Base-by-base conservation (phyloP, 305 asterid genomes). In the Fraxinus paxiana region DNA sequence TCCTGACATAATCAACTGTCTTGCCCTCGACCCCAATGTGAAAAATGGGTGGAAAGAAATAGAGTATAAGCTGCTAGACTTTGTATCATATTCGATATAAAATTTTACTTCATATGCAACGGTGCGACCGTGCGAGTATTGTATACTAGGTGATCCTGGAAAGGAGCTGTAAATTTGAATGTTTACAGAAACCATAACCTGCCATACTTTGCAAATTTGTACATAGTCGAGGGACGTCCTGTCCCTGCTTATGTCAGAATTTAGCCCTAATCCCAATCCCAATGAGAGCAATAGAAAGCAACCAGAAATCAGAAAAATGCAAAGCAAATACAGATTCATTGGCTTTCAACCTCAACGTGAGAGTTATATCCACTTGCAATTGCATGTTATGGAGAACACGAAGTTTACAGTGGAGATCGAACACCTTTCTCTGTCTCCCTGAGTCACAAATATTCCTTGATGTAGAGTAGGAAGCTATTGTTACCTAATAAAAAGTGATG, bases 21-120 rank as follows among this genome's bases (percentile, higher is more conserved):
- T 81, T 51, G 77, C 63, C 59, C 37, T 59, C 59, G 35, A 73
- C 69, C 31, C 51, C 81, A 4, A 6, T 26, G 69, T 15, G 35
- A 61, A 79, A 75, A 75, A 69, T 79, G 18, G 28, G 81, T 54
- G 54, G 20, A 5, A 26, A 75, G 34, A 63, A 24, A 18, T 56
- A 59, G 34, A 59, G 30, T 59, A 59, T 59, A 71, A 67, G 56
- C 59, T 12, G 73, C 33, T 35, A 2, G n/a, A n/a, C 31, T 63
- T 78, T 20, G 6, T 35, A 22, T 8, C 37, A 5, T 69, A 38
- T 8, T 70, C 17, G 2, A 28, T 8, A 24, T 63, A 63, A 24
- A 56, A 15, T 17, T 18, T 4, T 59, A 34, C 61, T 72, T 5
- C 28, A 48, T 41, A 76, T 69, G 51, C 72, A 41, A 33, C n/a